Base-by-base conservation (phyloP, 345 rosid genomes). In the Cardamine chenopodiifolia region DNA sequence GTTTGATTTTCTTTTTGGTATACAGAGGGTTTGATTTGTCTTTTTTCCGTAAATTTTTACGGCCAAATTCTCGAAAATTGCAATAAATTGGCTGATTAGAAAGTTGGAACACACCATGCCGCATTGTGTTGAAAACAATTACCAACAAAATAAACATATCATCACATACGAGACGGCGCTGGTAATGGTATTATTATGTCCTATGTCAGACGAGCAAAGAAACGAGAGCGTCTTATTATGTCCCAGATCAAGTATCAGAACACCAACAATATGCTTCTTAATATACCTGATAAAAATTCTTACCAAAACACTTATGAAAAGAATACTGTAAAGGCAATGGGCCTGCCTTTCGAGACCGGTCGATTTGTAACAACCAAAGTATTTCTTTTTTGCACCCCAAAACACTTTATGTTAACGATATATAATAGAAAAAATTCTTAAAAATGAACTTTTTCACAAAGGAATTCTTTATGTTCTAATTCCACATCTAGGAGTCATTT, bases 1-100 rank as follows among this genome's bases (percentile, higher is more conserved):
- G 20, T 23, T 68, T 76, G 55, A 34, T 55, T 62, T 61, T 13
- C 5, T 62, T 42, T 60, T 53, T 44, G 59, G 60, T 44, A 19
- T 45, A 69, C 47, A 70, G 48, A 68, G 49, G n/a, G n/a, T n/a
- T n/a, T 69, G 56, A 45, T 50, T 68, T 35, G 45, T 17, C 25
- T 25, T 47, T 23, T 31, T 42, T 3, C 18, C 2, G 17, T 44
- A 44, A 63, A n/a, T 40, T 42, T 32, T 34, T 6, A 19, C 23
- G 17, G 53, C 42, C 42, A 28, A 19, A 18, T 55, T 37, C 57
- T 34, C 55, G 65, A 31, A 42, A 42, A 44, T 35, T 5, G 15
- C 47, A 32, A 55, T n/a, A 14, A 34, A 11, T 23, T 55, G 58
- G 34, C 29, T 32, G 22, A 65, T 7, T 55, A 31, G 7, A 22